Evolutionary conservation across 2,329 filamentous ascomycete species (phyloP), one percentile per base, ranked within the genome.

Genomic region (Aspergillus clavatus): DNA sequence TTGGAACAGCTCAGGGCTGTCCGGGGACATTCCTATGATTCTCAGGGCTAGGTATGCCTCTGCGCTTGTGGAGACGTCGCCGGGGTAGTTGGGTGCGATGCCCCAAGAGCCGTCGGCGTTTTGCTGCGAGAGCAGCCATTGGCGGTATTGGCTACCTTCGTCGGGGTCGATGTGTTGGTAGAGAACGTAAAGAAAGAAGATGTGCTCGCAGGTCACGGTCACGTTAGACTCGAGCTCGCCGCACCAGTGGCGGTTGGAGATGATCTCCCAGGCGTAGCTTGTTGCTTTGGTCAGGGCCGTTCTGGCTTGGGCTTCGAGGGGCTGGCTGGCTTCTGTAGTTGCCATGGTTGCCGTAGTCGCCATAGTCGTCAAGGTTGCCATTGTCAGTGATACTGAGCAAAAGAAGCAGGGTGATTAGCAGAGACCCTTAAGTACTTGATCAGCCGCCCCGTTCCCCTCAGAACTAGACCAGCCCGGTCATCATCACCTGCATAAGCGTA

Each of bases 21-120:
- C 41, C 3, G 24, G 19, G 2, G 48, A 37, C 3, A 60, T 24
- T 1, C 58, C 59, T 4, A 68, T 46, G 6, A 68, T 58, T 42
- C 60, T 63, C 36, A 68, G 42, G 0, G 62, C 62, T 2, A 68
- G 44, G 37, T 68, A 68, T 1, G 57, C 61, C 39, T 67, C 65
- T 5, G 53, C 52, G 3, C 57, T 58, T 1, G 55, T 58, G 5
- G 63, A 55, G 5, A 55, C 41, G 61, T 60, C 46, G 3, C 56
- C 55, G 3, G 48, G 45, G 16, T 47, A 40, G 3, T 51, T 40
- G 3, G 56, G 55, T 3, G 57, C 62, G 18, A 63, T 26, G 2
- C 52, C 43, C 62, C 59, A 66, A 0, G 61, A 63, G 2, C 63
- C 63, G 44, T 66, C 59, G 1, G 18, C 12, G 7, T 55, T 56